Base-by-base conservation (phyloP, 306 rosid species). In the Quercus alba region DNA sequence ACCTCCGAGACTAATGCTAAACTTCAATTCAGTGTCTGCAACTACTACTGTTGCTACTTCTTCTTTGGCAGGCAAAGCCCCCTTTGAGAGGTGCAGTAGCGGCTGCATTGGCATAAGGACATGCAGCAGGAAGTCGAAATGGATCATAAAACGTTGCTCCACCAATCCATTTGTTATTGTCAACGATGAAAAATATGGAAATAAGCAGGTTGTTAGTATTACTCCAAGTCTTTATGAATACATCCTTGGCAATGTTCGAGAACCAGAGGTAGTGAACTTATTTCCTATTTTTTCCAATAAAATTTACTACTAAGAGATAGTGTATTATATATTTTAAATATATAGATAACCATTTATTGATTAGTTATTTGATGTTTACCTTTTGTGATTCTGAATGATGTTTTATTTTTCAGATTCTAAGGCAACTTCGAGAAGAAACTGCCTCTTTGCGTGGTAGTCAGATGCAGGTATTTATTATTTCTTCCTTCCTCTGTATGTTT, bases 381-480 rank as follows among this genome's bases (percentile, higher is more conserved):
- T 72, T 41, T 55, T 73, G 66, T 83, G 73, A 73, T 77, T 79
- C 20, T 80, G 72, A 59, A 77, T 25, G 59, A 46, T 41, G 79
- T 56, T 82, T 64, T 68, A 76, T 79, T 84, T 79, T 84, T 83
- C 89, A 95, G 99, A 89, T 95, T 87, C 88, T 95, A 75, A 83
- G 82, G 62, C 88, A 89, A 81, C 85, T 95, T 79, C 88, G 99
- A 49, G 91, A 81, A 85, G 99, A 95, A 88, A 95, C 99, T 2
- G 93, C 99, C n/a, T 87, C 89, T 61, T 80, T 93, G 93, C 89
- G 64, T 12, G 99, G 97, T 84, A 89, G 97, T 79, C 91, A 89
- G 81, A 95, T 95, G 99, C 99, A 93, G 96, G 98, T 91, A 56
- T 20, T 44, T 44, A 13, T 21, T 68, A 19, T 75, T 25, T 61